These are phyloP conservation scores for Rhizopogon rudus DNA, from an alignment of 768 basidiomycete species.

Conservation along the genomic window DNA sequence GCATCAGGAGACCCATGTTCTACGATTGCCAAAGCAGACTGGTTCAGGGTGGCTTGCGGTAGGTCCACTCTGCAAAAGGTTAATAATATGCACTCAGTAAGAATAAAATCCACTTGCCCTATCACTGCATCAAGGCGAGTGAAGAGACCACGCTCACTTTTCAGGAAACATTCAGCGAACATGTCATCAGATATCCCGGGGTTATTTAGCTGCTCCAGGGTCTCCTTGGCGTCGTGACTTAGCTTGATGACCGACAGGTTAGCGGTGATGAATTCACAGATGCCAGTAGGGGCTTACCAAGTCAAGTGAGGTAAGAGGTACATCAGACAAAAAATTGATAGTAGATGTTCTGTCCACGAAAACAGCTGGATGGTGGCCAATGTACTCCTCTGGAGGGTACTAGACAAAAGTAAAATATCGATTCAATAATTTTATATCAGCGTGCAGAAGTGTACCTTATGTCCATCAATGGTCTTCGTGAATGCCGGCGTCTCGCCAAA, in stretches of 20 bases:
- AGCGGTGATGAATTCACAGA: background rate
- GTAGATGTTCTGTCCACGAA: slow-evolving; percentile 78
- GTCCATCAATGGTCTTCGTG: slow-evolving; percentile 50
- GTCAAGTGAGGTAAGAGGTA: slow-evolving; percentile 74
- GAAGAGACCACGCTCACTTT: slow-evolving; percentile 57
- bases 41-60: slow-evolving; percentile 35
- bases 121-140: slow-evolving; percentile 73
- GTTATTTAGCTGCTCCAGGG: slow-evolving; percentile 59
- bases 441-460: slow-evolving; percentile 37
- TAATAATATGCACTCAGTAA: background rate
- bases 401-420: slow-evolving; percentile 20
- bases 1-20: slow-evolving; percentile 60
- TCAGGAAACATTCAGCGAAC: slow-evolving; percentile 69
- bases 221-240: slow-evolving; percentile 67
- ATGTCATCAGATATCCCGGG: slow-evolving; percentile 46
- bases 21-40: slow-evolving; percentile 31
- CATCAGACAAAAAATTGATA: slow-evolving; percentile 70
- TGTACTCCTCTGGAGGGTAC: slow-evolving; percentile 59
- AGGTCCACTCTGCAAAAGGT: slow-evolving; percentile 42
- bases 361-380: slow-evolving; percentile 43
- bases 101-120: slow-evolving; percentile 35
- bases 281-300: slow-evolving; percentile 43
- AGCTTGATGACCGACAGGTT: slow-evolving; percentile 41
- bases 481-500: slow-evolving; percentile 55
- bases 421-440: background rate